These are phyloP conservation scores for Triticum urartu DNA, from an alignment of 176 grass and related monocot species.

Conservation along the genomic window DNA sequence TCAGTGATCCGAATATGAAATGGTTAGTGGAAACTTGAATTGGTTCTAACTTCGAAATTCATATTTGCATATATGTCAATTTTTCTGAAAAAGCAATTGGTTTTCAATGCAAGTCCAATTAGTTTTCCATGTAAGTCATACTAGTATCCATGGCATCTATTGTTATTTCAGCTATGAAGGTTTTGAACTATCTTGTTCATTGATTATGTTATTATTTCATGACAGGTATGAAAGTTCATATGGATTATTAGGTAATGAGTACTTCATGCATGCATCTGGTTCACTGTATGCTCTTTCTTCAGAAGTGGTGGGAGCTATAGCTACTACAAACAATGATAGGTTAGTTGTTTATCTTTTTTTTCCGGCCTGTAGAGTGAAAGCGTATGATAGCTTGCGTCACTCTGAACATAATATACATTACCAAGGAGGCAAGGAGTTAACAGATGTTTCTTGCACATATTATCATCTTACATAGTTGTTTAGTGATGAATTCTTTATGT, in stretches of 20 bases:
- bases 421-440: background rate
- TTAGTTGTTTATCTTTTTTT: conserved; percentile 11
- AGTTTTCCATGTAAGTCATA: conserved; percentile 13
- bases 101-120: no score
- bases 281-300: conserved; percentile 87
- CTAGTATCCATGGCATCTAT: background rate
- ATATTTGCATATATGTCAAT: background rate
- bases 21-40: conserved; percentile 50
- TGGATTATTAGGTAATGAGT: conserved; percentile 81
- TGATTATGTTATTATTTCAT: conserved; percentile 18
- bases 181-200: background rate
- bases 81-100: background rate
- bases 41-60: conserved; percentile 23
- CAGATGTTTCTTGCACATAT: background rate
- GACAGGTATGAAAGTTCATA: conserved; percentile 92
- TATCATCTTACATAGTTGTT: background rate
- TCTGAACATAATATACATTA: background rate
- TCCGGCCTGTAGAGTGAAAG: no score
- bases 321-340: conserved; percentile 76
- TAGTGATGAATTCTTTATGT: background rate
- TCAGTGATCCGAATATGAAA: conserved; percentile 88
- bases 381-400: background rate
- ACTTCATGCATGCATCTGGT: conserved; percentile 83
- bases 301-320: conserved; percentile 69
- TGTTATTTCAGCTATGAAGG: background rate